phyloP scores from a whole-genome alignment of 2,329 filamentous ascomycete species.

The Epichloe sylvatica region DNA sequence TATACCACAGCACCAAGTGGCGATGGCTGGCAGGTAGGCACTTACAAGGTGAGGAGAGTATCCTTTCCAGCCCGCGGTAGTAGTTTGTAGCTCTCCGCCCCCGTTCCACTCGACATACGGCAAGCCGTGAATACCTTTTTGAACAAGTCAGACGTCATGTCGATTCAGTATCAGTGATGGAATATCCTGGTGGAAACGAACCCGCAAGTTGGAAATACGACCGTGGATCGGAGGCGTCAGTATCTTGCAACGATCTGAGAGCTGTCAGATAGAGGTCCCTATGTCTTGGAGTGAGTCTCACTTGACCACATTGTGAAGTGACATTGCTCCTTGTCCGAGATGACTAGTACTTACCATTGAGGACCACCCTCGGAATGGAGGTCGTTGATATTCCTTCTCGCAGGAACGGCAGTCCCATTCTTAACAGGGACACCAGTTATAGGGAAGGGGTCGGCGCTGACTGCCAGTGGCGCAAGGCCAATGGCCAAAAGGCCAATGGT shows the following conservation, averaged over 20 bases:
- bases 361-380: constrained; percentile 27
- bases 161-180: background rate
- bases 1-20: too few species aligned
- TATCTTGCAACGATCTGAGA: constrained; percentile 28
- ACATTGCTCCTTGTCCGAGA: background rate
- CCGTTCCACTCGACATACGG: constrained; percentile 30
- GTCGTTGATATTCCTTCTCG: constrained; percentile 33
- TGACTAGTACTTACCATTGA: constrained; percentile 24
- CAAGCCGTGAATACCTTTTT: constrained; percentile 26
- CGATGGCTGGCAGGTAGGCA: background rate
- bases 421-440: constrained; percentile 27
- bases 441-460: constrained; percentile 14
- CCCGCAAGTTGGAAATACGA: constrained; percentile 39
- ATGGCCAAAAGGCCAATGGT: constrained; percentile 14
- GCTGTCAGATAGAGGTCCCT: constrained; percentile 38
- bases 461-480: constrained; percentile 11
- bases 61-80: constrained; percentile 20
- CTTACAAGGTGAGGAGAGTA: constrained; percentile 36
- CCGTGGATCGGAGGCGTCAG: constrained; percentile 24
- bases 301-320: background rate
- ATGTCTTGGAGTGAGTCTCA: background rate
- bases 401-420: constrained; percentile 26
- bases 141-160: constrained; percentile 2
- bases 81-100: constrained; percentile 16
- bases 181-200: constrained; percentile 11